Evolutionary conservation across 495 filamentous ascomycete species (phyloP).

Genomic region (Podospora conica): DNA sequence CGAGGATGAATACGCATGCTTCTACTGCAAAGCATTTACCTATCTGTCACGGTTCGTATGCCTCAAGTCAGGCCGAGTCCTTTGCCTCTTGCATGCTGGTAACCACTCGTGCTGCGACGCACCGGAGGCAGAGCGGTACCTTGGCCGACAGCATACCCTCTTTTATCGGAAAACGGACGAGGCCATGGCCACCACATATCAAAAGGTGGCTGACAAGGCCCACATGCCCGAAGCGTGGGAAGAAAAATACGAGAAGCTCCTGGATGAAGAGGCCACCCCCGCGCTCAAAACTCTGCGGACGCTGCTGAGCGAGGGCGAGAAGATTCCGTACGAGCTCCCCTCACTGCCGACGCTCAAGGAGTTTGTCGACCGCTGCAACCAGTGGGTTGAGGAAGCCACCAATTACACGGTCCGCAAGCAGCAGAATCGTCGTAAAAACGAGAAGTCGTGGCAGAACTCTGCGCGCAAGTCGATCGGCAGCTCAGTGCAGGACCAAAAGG

Average conservation of each 20-base stretch:
- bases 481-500: slow-evolving; percentile 67
- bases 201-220: slow-evolving; percentile 81
- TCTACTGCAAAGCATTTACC: slow-evolving; percentile 84
- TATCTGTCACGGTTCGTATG: slow-evolving; percentile 90
- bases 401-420: slow-evolving; percentile 98
- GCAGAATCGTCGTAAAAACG: slow-evolving; percentile 95
- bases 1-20: slow-evolving; percentile 86
- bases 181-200: slow-evolving; percentile 54
- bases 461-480: slow-evolving; percentile 60
- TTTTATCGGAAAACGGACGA: slow-evolving; percentile 72
- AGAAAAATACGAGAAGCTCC: slow-evolving; percentile 76
- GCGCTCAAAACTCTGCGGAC: slow-evolving; percentile 78
- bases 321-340: slow-evolving; percentile 87
- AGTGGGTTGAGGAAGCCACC: slow-evolving; percentile 96
- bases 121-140: slow-evolving; percentile 51
- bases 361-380: slow-evolving; percentile 92
- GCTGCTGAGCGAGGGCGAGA: slow-evolving; percentile 89
- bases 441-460: slow-evolving; percentile 77
- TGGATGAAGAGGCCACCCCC: slow-evolving; percentile 77
- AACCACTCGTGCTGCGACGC: slow-evolving; percentile 70
- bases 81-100: slow-evolving; percentile 76
- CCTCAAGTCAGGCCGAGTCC: slow-evolving; percentile 63
- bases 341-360: slow-evolving; percentile 74
- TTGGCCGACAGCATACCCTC: slow-evolving; percentile 59
- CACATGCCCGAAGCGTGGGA: slow-evolving; percentile 82